phyloP scores from a whole-genome alignment of 2,329 filamentous ascomycete species.

The Aspergillus ibericus region DNA sequence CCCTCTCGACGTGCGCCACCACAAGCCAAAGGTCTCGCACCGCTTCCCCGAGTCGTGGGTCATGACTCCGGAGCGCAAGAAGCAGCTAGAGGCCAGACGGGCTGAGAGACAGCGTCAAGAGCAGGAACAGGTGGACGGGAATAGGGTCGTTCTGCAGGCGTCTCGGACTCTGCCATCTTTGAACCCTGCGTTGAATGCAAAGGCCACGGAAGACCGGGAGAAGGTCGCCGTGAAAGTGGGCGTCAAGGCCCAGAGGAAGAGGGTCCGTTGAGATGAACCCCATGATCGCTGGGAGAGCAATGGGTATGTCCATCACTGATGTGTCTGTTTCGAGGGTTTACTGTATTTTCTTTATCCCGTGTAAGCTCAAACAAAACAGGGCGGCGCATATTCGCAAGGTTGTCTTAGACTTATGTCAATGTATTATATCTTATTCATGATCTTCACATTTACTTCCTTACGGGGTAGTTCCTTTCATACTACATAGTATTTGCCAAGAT shows the following conservation, averaged over 20 bases:
- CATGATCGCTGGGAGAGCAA: not conserved
- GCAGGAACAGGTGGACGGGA: slow-evolving; percentile 57
- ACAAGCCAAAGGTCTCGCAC: slow-evolving; percentile 65
- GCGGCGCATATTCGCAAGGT: slow-evolving; percentile 34
- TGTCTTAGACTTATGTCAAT: slow-evolving; percentile 26
- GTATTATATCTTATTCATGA: slow-evolving; percentile 23
- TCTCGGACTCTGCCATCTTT: slow-evolving; percentile 33
- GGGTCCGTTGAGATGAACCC: slow-evolving; percentile 12
- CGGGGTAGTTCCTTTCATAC: too few species aligned
- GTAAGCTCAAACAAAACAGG: slow-evolving; percentile 27
- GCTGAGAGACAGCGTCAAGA: slow-evolving; percentile 54
- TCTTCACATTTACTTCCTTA: not conserved
- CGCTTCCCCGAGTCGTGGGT: slow-evolving; percentile 82
- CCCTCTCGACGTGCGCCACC: slow-evolving; percentile 84
- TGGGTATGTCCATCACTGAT: slow-evolving; percentile 4
- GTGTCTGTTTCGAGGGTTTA: slow-evolving; percentile 18
- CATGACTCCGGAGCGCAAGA: slow-evolving; percentile 68
- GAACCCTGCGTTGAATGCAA: slow-evolving; percentile 30
- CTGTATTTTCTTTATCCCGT: slow-evolving; percentile 5
- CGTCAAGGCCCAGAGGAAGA: slow-evolving; percentile 19
- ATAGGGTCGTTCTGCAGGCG: slow-evolving; percentile 40
- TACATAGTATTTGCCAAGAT: too few species aligned
- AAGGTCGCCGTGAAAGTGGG: slow-evolving; percentile 21
- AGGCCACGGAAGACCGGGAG: slow-evolving; percentile 21
- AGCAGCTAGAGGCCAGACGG: slow-evolving; percentile 64